A percentile compares a stretch with the other conserved stretches of the same genome.
Evolutionary conservation across 352 stramenopile species (phyloP).

Genomic region (Phytophthora idaei): DNA sequence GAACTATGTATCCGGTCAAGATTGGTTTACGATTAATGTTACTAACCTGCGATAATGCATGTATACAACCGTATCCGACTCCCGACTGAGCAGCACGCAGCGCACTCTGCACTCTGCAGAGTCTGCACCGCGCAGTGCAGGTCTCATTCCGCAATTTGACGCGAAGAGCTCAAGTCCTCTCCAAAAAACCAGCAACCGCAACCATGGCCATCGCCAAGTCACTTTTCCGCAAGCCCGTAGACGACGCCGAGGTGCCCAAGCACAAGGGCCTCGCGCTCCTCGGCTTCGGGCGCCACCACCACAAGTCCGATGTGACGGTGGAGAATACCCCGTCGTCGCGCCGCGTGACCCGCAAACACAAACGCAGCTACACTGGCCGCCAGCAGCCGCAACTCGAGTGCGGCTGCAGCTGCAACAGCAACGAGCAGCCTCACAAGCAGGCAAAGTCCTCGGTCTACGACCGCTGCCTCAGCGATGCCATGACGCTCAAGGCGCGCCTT

Average conservation of each 20-base stretch:
- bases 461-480: constrained; percentile 30
- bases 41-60: background rate
- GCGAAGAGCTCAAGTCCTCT: constrained; percentile 22
- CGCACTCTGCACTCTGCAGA: background rate
- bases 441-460: constrained; percentile 30
- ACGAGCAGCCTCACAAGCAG: constrained; percentile 15
- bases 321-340: constrained; percentile 24
- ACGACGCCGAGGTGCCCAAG: constrained; percentile 27
- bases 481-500: constrained; percentile 38
- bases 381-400: constrained; percentile 21
- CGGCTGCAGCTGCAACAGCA: constrained; percentile 7
- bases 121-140: constrained; percentile 19
- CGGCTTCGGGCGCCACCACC: constrained; percentile 26
- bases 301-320: constrained; percentile 27
- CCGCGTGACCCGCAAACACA: constrained; percentile 36
- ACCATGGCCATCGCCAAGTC: constrained; percentile 35
- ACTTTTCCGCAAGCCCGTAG: constrained; percentile 26
- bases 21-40: background rate
- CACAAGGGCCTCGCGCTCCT: constrained; percentile 28
- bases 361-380: constrained; percentile 21
- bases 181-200: background rate
- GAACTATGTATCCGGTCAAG: background rate
- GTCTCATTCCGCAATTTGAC: constrained; percentile 34
- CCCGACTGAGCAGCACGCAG: constrained; percentile 8
- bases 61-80: background rate